Evolutionary conservation across 2,329 filamentous ascomycete species (phyloP).

Genomic region (Shiraia bambusicola): DNA sequence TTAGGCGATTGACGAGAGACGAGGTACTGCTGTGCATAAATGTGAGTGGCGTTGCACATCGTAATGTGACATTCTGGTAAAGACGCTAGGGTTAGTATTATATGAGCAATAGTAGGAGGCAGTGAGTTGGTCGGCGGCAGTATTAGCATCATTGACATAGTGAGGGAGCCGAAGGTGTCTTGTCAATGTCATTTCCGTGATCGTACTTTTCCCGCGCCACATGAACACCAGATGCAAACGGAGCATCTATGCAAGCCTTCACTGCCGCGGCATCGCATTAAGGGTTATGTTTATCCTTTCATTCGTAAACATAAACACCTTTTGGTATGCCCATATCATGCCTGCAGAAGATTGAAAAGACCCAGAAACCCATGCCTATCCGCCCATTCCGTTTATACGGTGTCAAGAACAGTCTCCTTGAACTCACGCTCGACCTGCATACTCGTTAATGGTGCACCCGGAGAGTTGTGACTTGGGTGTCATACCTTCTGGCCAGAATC

Average conservation of each 20-base stretch:
- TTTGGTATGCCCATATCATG: slow-evolving; percentile 46
- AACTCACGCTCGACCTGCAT: slow-evolving; percentile 79
- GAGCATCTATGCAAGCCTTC: slow-evolving; percentile 40
- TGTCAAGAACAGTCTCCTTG: slow-evolving; percentile 95
- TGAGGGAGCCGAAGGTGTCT: slow-evolving; percentile 16
- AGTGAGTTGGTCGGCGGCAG: not conserved
- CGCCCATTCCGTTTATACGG: slow-evolving; percentile 68
- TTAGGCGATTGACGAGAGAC: no score
- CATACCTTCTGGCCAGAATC: slow-evolving; percentile 93
- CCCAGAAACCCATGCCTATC: slow-evolving; percentile 42
- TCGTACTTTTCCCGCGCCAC: slow-evolving; percentile 38
- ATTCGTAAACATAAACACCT: slow-evolving; percentile 48
- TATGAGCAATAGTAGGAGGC: not conserved
- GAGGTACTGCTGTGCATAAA: no score
- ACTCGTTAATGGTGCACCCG: slow-evolving; percentile 4
- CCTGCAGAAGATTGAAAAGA: slow-evolving; percentile 43
- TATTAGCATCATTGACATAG: not conserved
- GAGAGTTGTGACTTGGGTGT: not conserved
- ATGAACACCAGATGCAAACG: slow-evolving; percentile 39
- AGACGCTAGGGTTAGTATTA: not conserved
- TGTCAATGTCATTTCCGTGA: slow-evolving; percentile 41
- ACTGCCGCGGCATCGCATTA: slow-evolving; percentile 35
- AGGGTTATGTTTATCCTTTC: slow-evolving; percentile 44
- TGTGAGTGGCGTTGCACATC: no score
- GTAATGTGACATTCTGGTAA: no score